Percentiles rank a stretch among this genome's conserved stretches.
Evolutionary conservation across 345 rosid species (phyloP).

Genomic region (Pugionium cornutum): DNA sequence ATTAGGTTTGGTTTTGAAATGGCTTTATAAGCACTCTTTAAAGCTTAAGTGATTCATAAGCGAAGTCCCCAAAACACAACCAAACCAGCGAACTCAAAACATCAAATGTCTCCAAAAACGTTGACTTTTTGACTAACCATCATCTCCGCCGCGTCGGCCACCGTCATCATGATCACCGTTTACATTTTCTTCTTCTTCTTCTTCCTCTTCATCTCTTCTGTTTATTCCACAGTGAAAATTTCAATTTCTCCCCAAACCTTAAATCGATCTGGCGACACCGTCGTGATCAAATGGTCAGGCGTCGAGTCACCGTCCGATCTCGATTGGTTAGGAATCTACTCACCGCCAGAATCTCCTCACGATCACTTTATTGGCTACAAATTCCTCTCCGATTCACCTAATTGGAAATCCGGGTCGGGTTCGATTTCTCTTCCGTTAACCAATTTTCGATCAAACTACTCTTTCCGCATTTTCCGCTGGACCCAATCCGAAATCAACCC

Average conservation of each 20-base stretch:
- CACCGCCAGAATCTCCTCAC: conserved; percentile 71
- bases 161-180: conserved; percentile 41
- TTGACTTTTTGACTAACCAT: conserved; percentile 26
- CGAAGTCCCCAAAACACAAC: not conserved
- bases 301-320: conserved; percentile 71
- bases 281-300: conserved; percentile 67
- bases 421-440: conserved; percentile 65
- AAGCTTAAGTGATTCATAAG: not conserved
- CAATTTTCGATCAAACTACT: conserved; percentile 71
- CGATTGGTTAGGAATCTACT: conserved; percentile 89
- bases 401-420: conserved; percentile 72
- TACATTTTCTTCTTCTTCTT: conserved; percentile 36
- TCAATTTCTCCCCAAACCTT: conserved; percentile 52
- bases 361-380: conserved; percentile 77
- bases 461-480: conserved; percentile 96
- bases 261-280: conserved; percentile 59
- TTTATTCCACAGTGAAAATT: conserved; percentile 45
- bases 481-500: conserved; percentile 63
- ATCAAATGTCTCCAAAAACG: conserved; percentile 8
- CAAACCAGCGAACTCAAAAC: not conserved
- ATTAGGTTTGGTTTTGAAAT: conserved; percentile 33
- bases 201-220: conserved; percentile 28
- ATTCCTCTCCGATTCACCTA: conserved; percentile 62
- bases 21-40: conserved; percentile 30
- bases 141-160: not conserved